Evolutionary conservation across 495 filamentous ascomycete species (phyloP).

Genomic region (Aspergillus olivimuriae): DNA sequence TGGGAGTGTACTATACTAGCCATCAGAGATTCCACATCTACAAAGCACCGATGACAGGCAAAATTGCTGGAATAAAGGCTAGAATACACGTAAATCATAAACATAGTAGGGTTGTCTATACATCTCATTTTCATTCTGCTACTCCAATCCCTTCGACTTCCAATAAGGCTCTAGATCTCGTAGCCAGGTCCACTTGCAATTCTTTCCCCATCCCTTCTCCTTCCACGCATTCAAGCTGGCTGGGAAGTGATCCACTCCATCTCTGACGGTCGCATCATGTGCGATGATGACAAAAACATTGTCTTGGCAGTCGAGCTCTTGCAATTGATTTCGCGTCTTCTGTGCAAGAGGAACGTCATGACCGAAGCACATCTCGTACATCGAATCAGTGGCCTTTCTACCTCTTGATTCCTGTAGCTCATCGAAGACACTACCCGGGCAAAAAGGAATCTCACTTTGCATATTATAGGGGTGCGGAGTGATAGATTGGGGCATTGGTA

Average conservation of each 20-base stretch:
- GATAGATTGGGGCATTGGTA: slow-evolving; percentile 15
- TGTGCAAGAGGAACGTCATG: slow-evolving; percentile 15
- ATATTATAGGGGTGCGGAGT: neutral
- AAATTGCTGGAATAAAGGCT: no score
- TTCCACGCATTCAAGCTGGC: neutral
- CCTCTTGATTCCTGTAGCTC: slow-evolving; percentile 9
- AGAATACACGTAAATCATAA: neutral
- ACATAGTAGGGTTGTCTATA: no score
- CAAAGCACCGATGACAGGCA: no score
- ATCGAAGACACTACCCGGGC: slow-evolving; percentile 12
- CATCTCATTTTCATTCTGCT: no score
- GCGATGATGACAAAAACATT: slow-evolving; percentile 50
- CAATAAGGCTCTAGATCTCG: neutral
- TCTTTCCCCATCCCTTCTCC: neutral
- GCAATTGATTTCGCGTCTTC: slow-evolving; percentile 34
- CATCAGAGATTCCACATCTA: no score
- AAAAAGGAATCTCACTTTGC: neutral
- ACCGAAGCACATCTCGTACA: slow-evolving; percentile 14
- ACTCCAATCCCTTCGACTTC: neutral
- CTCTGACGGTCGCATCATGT: slow-evolving; percentile 10
- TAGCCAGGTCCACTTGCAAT: neutral
- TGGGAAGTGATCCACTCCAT: neutral
- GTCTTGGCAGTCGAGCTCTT: slow-evolving; percentile 43
- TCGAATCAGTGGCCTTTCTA: slow-evolving; percentile 1
- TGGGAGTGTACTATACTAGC: no score